Evolutionary conservation across 2,329 filamentous ascomycete species (phyloP).

Genomic region (Dactylellina cionopaga): DNA sequence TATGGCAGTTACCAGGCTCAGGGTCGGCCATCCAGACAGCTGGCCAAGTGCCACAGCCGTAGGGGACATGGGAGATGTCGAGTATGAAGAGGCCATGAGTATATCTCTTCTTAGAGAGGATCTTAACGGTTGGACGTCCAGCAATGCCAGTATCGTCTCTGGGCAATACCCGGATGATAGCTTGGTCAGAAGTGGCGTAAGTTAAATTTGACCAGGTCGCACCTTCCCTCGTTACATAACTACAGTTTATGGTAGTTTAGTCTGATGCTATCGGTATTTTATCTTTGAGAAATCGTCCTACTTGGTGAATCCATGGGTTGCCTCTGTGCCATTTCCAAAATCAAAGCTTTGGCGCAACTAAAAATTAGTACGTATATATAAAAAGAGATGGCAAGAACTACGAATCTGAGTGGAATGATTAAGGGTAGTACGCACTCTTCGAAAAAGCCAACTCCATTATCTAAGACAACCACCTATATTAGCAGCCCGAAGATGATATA

Average conservation of each 20-base stretch:
- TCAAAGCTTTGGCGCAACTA: conserved; percentile 8
- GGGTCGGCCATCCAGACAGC: conserved; percentile 65
- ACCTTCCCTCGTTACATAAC: conserved; percentile 31
- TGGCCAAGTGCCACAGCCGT: conserved; percentile 78
- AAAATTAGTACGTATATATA: background rate
- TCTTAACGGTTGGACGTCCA: conserved; percentile 69
- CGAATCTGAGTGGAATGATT: background rate
- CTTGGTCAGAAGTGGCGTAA: conserved; percentile 13
- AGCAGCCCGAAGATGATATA: no score
- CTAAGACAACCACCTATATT: no score
- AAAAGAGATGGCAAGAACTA: no score
- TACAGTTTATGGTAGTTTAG: background rate
- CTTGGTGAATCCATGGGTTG: conserved; percentile 39
- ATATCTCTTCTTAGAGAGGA: conserved; percentile 73
- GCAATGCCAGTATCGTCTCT: conserved; percentile 15
- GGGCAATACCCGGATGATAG: conserved; percentile 14
- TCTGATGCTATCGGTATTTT: background rate
- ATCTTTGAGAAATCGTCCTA: background rate
- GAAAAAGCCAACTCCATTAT: background rate
- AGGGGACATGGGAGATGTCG: conserved; percentile 78
- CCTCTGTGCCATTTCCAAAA: conserved; percentile 35
- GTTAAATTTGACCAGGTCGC: conserved; percentile 34
- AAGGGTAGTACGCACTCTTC: background rate
- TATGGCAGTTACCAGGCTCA: background rate
- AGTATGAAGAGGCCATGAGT: conserved; percentile 75